Percentiles rank a stretch among this genome's conserved stretches.
Evolutionary conservation across 495 filamentous ascomycete species (phyloP).

Genomic region (Lepraria neglecta): DNA sequence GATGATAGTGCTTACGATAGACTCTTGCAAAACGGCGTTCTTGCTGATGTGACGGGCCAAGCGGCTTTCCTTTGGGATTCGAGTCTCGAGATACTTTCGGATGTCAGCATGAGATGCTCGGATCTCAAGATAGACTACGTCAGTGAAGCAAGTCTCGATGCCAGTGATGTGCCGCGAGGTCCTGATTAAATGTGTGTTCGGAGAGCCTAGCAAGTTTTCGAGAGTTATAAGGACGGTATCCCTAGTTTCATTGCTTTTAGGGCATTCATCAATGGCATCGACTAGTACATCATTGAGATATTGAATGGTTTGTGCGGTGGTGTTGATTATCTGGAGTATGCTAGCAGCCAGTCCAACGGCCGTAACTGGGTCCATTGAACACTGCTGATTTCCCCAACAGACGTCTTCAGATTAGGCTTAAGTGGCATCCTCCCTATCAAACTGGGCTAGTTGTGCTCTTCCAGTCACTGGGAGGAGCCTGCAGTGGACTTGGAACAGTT

Average conservation of each 20-base stretch:
- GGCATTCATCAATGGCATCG: conserved; percentile 39
- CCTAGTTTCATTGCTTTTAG: conserved; percentile 13
- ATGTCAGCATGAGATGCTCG: conserved; percentile 30
- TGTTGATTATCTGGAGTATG: too few relatives aligned
- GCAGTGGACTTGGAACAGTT: too few relatives aligned
- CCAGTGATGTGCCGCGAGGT: conserved; percentile 29
- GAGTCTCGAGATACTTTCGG: conserved; percentile 24
- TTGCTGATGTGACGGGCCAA: conserved; percentile 4
- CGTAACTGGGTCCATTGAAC: too few relatives aligned
- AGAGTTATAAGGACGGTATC: conserved; percentile 17
- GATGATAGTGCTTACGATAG: conserved; percentile 9
- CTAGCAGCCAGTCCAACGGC: too few relatives aligned
- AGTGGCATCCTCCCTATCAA: too few relatives aligned
- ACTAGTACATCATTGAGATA: conserved; percentile 27
- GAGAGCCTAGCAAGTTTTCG: conserved; percentile 12
- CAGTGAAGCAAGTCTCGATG: conserved; percentile 21
- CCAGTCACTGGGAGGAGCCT: too few relatives aligned
- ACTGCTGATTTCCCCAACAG: too few relatives aligned
- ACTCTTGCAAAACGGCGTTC: conserved; percentile 8
- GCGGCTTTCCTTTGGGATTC: conserved; percentile 4
- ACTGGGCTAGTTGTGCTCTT: too few relatives aligned
- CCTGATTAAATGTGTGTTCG: conserved; percentile 22
- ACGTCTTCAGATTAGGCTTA: too few relatives aligned
- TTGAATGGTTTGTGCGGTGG: too few relatives aligned
- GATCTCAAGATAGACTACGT: conserved; percentile 22